Percentiles rank a stretch among this genome's conserved stretches.
Conservation (phyloP, 192 early-diverging fungal species). For the Allomyces macrogynus region DNA sequence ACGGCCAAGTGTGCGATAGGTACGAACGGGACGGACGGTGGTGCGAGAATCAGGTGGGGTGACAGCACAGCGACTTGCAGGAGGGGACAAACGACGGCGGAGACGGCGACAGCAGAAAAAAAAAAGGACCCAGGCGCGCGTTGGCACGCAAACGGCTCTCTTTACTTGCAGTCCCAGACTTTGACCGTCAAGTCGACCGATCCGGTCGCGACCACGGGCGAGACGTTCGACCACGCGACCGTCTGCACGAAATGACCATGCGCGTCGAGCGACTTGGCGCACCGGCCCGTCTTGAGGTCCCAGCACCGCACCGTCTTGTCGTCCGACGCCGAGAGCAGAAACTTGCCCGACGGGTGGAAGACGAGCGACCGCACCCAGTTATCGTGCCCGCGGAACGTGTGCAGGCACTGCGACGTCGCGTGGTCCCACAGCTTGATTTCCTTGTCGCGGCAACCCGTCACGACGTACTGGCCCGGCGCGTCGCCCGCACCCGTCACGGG, state of each 20-base stretch:
- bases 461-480: constrained; percentile 36
- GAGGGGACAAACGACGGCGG: no score
- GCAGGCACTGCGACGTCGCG: constrained; percentile 39
- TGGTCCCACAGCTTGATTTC: constrained; percentile 74
- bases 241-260: constrained; percentile 77
- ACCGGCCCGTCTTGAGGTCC: constrained; percentile 67
- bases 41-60: no score
- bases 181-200: constrained; percentile 59
- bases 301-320: constrained; percentile 80
- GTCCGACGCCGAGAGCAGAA: constrained; percentile 61
- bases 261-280: constrained; percentile 62
- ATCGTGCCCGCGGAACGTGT: constrained; percentile 69
- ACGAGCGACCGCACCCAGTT: constrained; percentile 79
- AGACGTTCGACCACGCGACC: constrained; percentile 44
- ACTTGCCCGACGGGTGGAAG: constrained; percentile 67
- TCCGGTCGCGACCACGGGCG: constrained; percentile 63
- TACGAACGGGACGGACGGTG: no score
- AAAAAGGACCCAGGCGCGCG: no score
- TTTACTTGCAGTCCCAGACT: constrained; percentile 50
- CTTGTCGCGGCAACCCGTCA: constrained; percentile 79
- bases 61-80: no score
- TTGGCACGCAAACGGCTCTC: no score
- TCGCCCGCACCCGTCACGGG: background rate
- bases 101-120: no score
- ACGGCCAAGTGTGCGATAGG: no score